Base-by-base conservation (phyloP, 495 filamentous ascomycete genomes). In the Annulohypoxylon maeteangense region DNA sequence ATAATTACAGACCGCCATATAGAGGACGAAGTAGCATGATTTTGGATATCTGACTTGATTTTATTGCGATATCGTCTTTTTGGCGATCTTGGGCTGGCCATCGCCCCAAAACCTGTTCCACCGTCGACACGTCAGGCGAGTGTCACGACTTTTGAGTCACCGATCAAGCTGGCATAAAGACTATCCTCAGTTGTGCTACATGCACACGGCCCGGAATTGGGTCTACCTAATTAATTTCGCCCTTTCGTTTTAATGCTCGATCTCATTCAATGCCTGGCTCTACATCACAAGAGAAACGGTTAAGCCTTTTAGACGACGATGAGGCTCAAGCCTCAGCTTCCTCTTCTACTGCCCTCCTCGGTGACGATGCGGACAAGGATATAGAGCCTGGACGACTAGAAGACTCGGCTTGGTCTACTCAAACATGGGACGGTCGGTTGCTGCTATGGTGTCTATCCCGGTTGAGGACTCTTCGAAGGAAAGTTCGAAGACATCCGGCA, bases 251-350 rank as follows among this genome's bases (percentile, higher is more conserved):
- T 68, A 54, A 60, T 68, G 69, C 45, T 38, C 51, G n/a, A 29
- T 22, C 40, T 36, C 25, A 50, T 60, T 71, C 65, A 68, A 72
- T 72, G 70, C 70, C 64, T 72, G 61, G 60, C 60, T 65, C 60
- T 22, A 65, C n/a, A 32, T 55, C 69, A 48, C 56, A 61, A 44
- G 65, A 68, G 54, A 72, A 68, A 65, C 57, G 58, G 36, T 61
- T 65, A 56, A 55, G 65, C 38, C 53, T 64, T 54, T 23, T 68
- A 64, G 59, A 72, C 25, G 70, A 72, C 48, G 64, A 68, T 68
- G 70, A 72, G 59, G 53, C 45, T 18, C 59, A 44, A 7, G 40
- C 38, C 64, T 68, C 55, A 14, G 23, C 60, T 16, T 72, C 69
- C 47, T 27, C 53, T 25, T 72, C 70, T 51, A 50, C 54, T 34